phyloP scores from a whole-genome alignment of 352 stramenopile species.

The Pythium grandisporangium region DNA sequence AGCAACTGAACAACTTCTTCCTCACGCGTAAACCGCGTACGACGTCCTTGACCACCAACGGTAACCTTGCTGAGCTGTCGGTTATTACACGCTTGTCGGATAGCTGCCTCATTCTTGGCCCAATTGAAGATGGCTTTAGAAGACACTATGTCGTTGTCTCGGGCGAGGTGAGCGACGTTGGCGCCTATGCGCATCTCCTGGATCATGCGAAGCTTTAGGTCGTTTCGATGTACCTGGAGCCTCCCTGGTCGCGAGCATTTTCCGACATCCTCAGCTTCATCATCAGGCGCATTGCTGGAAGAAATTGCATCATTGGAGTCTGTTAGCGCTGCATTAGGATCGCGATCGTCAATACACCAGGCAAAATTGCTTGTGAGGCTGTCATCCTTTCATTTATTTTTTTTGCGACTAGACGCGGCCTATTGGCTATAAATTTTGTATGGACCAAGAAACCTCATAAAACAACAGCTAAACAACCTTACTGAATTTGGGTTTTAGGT shows the following conservation, averaged over 20 bases:
- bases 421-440: not conserved
- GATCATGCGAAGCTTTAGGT: too few relatives aligned
- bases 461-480: not conserved
- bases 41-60: slow-evolving; percentile 1
- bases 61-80: not conserved
- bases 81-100: not conserved
- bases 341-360: too few relatives aligned
- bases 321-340: too few relatives aligned
- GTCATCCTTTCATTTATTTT: too few relatives aligned
- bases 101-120: not conserved
- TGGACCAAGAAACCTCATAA: not conserved
- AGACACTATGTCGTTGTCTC: not conserved
- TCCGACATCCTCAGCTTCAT: too few relatives aligned
- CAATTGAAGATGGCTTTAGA: not conserved
- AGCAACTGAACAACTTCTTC: slow-evolving; percentile 16
- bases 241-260: too few relatives aligned
- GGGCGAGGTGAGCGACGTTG: not conserved
- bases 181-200: not conserved
- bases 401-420: too few relatives aligned
- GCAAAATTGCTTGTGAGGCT: too few relatives aligned
- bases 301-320: too few relatives aligned
- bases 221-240: too few relatives aligned
- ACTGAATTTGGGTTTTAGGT: slow-evolving; percentile 2
- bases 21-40: slow-evolving; percentile 3
- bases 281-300: too few relatives aligned